A percentile compares a stretch with the other conserved stretches of the same genome.
Conservation (phyloP, 345 rosid genomes). For the Citrus reticulata region DNA sequence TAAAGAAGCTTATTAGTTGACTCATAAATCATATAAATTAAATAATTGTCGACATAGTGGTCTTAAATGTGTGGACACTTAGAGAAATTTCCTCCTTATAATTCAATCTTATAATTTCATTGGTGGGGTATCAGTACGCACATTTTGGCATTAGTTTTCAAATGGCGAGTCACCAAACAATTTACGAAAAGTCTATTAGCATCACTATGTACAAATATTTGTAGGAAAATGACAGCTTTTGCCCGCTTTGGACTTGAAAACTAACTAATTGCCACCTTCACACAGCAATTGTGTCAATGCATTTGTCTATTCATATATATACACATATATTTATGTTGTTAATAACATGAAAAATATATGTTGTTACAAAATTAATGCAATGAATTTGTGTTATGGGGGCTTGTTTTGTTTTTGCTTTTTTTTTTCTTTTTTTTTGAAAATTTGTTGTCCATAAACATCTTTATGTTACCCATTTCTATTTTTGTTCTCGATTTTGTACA, state of each 20-base stretch:
- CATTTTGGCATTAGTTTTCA: not conserved
- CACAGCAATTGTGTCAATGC: no score
- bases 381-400: not conserved
- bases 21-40: not conserved
- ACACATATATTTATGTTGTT: no score
- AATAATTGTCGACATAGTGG: no score
- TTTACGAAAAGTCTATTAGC: not conserved
- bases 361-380: not conserved
- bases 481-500: not conserved
- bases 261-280: not conserved
- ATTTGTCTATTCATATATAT: no score
- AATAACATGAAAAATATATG: no score
- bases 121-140: no score
- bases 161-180: not conserved
- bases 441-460: not conserved
- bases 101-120: no score
- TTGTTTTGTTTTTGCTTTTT: not conserved
- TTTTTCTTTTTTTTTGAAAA: not conserved
- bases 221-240: not conserved
- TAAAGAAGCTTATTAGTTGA: slow-evolving; percentile 8
- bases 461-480: not conserved
- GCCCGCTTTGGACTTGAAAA: not conserved
- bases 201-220: not conserved
- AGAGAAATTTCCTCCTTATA: not conserved
- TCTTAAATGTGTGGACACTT: not conserved